Evolutionary conservation across 1,139 yeast species (phyloP).

Genomic region (Candida anutae): DNA sequence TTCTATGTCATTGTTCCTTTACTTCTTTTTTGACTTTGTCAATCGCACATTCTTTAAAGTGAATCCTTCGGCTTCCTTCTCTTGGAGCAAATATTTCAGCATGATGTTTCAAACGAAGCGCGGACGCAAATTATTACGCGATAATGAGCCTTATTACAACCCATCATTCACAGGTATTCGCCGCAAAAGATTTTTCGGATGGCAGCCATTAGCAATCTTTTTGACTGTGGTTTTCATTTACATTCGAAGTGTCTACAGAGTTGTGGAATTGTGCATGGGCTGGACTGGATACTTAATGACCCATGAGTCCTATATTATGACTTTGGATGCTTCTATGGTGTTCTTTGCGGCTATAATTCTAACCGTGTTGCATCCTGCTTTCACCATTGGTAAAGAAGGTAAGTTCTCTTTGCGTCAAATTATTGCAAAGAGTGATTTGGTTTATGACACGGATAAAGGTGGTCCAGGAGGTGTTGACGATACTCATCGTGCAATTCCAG

Average conservation of each 20-base stretch:
- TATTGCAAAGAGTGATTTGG: no score
- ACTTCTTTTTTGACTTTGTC: slow-evolving; percentile 20
- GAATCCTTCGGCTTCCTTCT: slow-evolving; percentile 8
- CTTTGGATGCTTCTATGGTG: slow-evolving; percentile 20
- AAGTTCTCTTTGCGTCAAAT: slow-evolving; percentile 9
- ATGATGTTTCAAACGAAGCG: slow-evolving; percentile 17
- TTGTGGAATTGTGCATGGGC: slow-evolving; percentile 24
- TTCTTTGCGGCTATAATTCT: slow-evolving; percentile 14
- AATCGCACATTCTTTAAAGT: slow-evolving; percentile 17
- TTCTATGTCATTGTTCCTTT: slow-evolving; percentile 27
- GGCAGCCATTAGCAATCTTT: slow-evolving; percentile 17
- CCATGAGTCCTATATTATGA: slow-evolving; percentile 21
- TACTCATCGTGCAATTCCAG: no score
- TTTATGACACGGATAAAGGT: no score
- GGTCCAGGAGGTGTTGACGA: no score
- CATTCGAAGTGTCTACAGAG: slow-evolving; percentile 24
- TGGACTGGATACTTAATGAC: slow-evolving; percentile 29
- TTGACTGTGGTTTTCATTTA: slow-evolving; percentile 17
- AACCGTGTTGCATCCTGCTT: slow-evolving; percentile 20
- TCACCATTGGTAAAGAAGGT: slow-evolving; percentile 16
- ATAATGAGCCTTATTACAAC: slow-evolving; percentile 14
- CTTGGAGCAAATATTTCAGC: slow-evolving; percentile 7
- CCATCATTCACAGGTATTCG: slow-evolving; percentile 11
- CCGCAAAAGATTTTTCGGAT: slow-evolving; percentile 12
- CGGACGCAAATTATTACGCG: slow-evolving; percentile 10